Evolutionary conservation across 305 asterid species (phyloP).

Genomic region (Ajuga reptans): DNA sequence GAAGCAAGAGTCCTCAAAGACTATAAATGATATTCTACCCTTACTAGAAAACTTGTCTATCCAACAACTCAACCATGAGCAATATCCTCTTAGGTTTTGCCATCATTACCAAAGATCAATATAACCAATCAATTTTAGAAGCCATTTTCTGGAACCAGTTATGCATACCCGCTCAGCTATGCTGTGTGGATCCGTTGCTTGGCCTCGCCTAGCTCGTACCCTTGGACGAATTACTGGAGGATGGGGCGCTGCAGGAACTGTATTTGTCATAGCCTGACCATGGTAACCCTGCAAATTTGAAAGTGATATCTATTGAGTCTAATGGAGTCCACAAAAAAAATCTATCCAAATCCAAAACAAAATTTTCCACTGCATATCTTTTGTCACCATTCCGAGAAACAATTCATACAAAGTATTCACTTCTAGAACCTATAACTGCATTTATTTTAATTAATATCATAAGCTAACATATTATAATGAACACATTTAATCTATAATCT

Average conservation of each 20-base stretch:
- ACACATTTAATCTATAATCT: background rate
- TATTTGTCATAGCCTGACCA: slow-evolving; percentile 60
- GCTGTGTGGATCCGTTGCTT: slow-evolving; percentile 96
- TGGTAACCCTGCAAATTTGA: slow-evolving; percentile 32
- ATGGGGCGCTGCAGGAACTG: slow-evolving; percentile 55
- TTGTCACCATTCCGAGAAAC: background rate
- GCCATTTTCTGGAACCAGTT: background rate
- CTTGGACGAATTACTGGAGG: slow-evolving; percentile 80
- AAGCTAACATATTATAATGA: background rate
- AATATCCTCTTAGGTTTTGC: background rate
- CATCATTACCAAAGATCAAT: background rate
- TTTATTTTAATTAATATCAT: background rate
- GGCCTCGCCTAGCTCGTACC: slow-evolving; percentile 93
- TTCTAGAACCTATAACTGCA: too few relatives aligned
- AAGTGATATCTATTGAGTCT: background rate
- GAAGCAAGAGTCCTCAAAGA: background rate
- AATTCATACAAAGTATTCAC: background rate
- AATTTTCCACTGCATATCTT: background rate
- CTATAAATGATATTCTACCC: background rate
- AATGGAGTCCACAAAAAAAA: background rate
- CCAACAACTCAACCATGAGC: slow-evolving; percentile 1
- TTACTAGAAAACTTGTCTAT: background rate
- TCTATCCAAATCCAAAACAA: background rate
- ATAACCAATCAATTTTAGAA: background rate
- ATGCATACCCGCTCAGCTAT: slow-evolving; percentile 84